Evolutionary conservation across 106 monocot genomes (phyloP).

Genomic region (Phalaenopsis aphrodite): DNA sequence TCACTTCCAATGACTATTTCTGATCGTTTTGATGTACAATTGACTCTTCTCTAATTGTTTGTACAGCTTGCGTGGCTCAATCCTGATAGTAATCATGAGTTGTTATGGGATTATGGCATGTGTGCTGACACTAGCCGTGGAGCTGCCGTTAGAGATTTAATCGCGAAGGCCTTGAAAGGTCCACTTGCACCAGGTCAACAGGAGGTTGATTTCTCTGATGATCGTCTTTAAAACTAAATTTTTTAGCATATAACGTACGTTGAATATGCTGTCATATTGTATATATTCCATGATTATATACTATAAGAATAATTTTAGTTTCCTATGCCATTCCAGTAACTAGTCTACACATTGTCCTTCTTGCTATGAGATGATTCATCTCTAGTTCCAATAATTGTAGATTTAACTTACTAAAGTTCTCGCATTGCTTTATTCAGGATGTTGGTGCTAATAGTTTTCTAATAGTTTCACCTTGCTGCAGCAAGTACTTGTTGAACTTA

Average conservation of each 20-base stretch:
- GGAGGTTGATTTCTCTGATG: slow-evolving; percentile 41
- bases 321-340: no score
- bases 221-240: background rate
- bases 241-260: background rate
- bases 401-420: background rate
- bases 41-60: slow-evolving; percentile 16
- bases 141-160: slow-evolving; percentile 76
- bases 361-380: background rate
- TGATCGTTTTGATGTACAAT: background rate
- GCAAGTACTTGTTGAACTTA: slow-evolving; percentile 67
- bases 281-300: background rate
- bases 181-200: slow-evolving; percentile 86
- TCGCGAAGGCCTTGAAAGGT: slow-evolving; percentile 74
- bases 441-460: background rate
- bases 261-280: background rate
- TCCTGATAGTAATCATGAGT: slow-evolving; percentile 70
- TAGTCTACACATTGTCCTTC: no score
- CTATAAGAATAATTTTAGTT: background rate
- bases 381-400: background rate
- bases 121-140: slow-evolving; percentile 89
- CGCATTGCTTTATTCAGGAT: background rate
- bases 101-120: slow-evolving; percentile 94
- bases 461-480: slow-evolving; percentile 25
- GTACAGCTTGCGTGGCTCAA: slow-evolving; percentile 71
- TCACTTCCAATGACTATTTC: background rate